Conservation (phyloP, 2,329 filamentous ascomycete genomes). For the Aspergillus floridensis region DNA sequence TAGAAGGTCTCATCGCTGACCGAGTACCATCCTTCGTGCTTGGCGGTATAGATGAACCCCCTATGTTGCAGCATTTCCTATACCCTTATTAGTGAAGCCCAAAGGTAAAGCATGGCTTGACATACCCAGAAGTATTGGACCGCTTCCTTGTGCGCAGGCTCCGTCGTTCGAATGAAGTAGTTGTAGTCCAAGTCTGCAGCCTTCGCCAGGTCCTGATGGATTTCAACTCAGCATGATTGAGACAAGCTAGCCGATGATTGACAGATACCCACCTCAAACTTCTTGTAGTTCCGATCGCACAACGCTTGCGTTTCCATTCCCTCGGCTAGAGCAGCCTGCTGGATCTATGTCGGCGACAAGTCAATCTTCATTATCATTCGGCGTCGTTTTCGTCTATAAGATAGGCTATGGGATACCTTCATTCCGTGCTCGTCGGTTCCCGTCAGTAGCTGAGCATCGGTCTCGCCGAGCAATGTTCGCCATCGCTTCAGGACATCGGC, state of each 20-base stretch:
- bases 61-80: constrained; percentile 68
- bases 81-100: not conserved
- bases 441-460: constrained; percentile 70
- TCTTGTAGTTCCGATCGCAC: constrained; percentile 78
- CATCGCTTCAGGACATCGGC: constrained; percentile 90
- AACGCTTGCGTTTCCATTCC: constrained; percentile 75
- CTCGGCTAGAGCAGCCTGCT: constrained; percentile 74
- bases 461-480: constrained; percentile 70
- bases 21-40: constrained; percentile 94
- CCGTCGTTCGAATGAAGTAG: constrained; percentile 90
- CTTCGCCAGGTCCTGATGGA: constrained; percentile 59
- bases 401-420: constrained; percentile 58
- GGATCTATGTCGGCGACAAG: constrained; percentile 55
- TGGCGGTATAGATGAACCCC: constrained; percentile 77
- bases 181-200: constrained; percentile 71
- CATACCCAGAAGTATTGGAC: constrained; percentile 83
- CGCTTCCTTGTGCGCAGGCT: constrained; percentile 73
- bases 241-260: not conserved
- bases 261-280: constrained; percentile 59
- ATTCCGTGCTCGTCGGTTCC: constrained; percentile 97
- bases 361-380: not conserved
- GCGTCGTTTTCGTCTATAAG: not conserved
- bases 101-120: not conserved
- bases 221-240: not conserved
- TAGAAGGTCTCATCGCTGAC: constrained; percentile 97